phyloP scores from a whole-genome alignment of 2,329 filamentous ascomycete genomes.

The Aspergillus flavus region DNA sequence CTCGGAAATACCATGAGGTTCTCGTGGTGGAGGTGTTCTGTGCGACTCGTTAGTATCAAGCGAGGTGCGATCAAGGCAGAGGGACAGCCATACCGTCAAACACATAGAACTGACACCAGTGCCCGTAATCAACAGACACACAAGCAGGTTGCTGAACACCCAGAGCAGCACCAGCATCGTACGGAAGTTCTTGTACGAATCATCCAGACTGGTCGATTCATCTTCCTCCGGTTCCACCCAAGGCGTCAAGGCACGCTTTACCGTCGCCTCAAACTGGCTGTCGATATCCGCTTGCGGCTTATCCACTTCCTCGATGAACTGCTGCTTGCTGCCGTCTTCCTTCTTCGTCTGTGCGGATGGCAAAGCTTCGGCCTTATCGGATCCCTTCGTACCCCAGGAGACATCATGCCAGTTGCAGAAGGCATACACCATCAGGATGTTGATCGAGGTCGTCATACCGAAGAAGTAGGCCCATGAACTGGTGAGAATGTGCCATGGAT shows the following conservation, averaged over 20 bases:
- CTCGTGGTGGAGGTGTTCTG: conserved; percentile 70
- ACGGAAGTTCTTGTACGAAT: conserved; percentile 99
- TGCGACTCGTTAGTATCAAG: conserved; percentile 10
- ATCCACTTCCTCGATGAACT: conserved; percentile 92
- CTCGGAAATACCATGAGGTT: conserved; percentile 87
- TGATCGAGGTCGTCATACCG: conserved; percentile 89
- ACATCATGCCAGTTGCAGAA: conserved; percentile 99
- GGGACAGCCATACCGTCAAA: conserved; percentile 70
- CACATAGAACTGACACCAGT: conserved; percentile 82
- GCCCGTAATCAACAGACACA: conserved; percentile 74
- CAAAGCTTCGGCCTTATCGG: conserved; percentile 90
- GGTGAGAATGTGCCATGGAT: conserved; percentile 99
- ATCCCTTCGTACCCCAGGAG: conserved; percentile 99
- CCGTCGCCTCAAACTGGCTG: conserved; percentile 92
- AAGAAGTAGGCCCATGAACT: conserved; percentile 76
- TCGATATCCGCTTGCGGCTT: conserved; percentile 98
- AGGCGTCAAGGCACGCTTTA: conserved; percentile 87
- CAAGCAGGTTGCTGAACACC: conserved; percentile 92
- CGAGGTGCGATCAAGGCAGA: not conserved
- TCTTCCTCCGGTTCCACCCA: conserved; percentile 76
- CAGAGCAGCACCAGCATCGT: conserved; percentile 91
- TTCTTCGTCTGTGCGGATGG: conserved; percentile 88
- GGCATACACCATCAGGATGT: conserved; percentile 98
- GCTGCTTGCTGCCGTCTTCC: conserved; percentile 76
- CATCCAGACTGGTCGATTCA: conserved; percentile 76